Percentiles rank a stretch among this genome's conserved stretches.
These are phyloP conservation scores for Vigna unguiculata DNA, from an alignment of 306 rosid genomes.

Conservation along the genomic window DNA sequence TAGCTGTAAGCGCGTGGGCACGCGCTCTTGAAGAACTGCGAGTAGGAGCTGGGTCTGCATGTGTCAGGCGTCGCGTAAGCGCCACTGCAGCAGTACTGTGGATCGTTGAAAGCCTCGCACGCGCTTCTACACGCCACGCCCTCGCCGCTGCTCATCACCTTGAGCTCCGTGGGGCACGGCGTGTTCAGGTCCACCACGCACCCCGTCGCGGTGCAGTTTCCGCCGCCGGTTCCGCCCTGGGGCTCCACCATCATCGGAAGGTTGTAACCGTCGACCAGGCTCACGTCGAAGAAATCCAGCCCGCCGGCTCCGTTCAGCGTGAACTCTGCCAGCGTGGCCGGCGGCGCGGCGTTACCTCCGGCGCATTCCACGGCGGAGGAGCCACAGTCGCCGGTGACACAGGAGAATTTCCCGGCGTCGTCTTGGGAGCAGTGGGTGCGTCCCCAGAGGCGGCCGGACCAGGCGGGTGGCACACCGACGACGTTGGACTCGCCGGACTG, in stretches of 20 bases:
- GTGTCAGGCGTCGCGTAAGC: slow-evolving; percentile 68
- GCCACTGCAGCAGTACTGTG: slow-evolving; percentile 84
- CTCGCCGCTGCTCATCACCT: slow-evolving; percentile 42
- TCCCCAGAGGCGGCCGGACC: slow-evolving; percentile 98
- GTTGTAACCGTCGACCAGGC: slow-evolving; percentile 92
- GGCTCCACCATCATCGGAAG: slow-evolving; percentile 71
- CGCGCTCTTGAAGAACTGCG: slow-evolving; percentile 70
- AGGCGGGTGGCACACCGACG: slow-evolving; percentile 55
- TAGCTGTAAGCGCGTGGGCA: slow-evolving; percentile 92
- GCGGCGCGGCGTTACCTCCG: slow-evolving; percentile 67
- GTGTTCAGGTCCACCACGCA: slow-evolving; percentile 71
- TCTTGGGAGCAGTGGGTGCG: slow-evolving; percentile 70
- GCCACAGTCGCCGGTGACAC: slow-evolving; percentile 83
- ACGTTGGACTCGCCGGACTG: slow-evolving; percentile 59
- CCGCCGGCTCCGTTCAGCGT: slow-evolving; percentile 75
- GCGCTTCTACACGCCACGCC: slow-evolving; percentile 92
- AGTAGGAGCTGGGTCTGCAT: slow-evolving; percentile 78
- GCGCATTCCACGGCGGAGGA: slow-evolving; percentile 67
- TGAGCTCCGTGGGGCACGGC: slow-evolving; percentile 75
- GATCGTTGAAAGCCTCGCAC: slow-evolving; percentile 86
- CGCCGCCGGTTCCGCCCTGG: slow-evolving; percentile 56
- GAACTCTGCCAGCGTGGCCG: slow-evolving; percentile 75
- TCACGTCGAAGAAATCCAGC: slow-evolving; percentile 87
- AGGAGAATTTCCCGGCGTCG: slow-evolving; percentile 63
- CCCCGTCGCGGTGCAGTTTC: slow-evolving; percentile 76